A percentile compares a stretch with the other conserved stretches of the same genome.
phyloP scores from a whole-genome alignment of 495 filamentous ascomycete species.

The Talaromyces adpressus region DNA sequence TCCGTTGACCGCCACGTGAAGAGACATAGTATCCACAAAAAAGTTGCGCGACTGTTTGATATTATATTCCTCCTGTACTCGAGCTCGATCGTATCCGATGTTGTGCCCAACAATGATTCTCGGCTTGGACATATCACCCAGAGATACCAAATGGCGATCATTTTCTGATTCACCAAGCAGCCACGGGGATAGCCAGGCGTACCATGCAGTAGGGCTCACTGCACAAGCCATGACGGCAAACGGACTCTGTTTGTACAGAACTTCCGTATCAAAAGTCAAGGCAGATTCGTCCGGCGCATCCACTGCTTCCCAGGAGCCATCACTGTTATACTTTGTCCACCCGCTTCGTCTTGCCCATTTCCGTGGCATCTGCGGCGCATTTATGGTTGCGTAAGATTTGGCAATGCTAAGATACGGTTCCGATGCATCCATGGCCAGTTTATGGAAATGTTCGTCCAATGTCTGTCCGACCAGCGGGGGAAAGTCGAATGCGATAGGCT shows the following conservation, averaged over 20 bases:
- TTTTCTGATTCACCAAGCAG: slow-evolving; percentile 74
- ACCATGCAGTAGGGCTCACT: slow-evolving; percentile 81
- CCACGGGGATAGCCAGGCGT: slow-evolving; percentile 97
- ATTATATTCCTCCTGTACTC: slow-evolving; percentile 84
- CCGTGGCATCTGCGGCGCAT: slow-evolving; percentile 65
- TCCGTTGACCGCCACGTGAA: slow-evolving; percentile 96
- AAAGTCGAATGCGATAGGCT: slow-evolving; percentile 79
- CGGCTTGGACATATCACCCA: slow-evolving; percentile 63
- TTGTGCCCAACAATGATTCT: slow-evolving; percentile 91
- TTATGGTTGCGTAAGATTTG: slow-evolving; percentile 59
- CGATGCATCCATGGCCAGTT: slow-evolving; percentile 77
- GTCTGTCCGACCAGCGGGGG: slow-evolving; percentile 71
- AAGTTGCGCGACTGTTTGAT: slow-evolving; percentile 73
- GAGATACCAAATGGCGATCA: slow-evolving; percentile 72
- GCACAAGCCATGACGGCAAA: slow-evolving; percentile 97
- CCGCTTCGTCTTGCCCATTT: slow-evolving; percentile 77
- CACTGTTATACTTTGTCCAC: slow-evolving; percentile 85
- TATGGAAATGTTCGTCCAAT: slow-evolving; percentile 93
- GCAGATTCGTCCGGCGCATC: slow-evolving; percentile 71
- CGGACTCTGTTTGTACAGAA: slow-evolving; percentile 86
- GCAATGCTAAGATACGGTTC: slow-evolving; percentile 79
- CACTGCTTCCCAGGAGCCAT: slow-evolving; percentile 64
- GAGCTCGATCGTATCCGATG: slow-evolving; percentile 88
- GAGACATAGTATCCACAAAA: slow-evolving; percentile 96
- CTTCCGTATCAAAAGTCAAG: slow-evolving; percentile 93